Conservation (phyloP, 169 alveolate species). For the Plasmodium vinckei region DNA sequence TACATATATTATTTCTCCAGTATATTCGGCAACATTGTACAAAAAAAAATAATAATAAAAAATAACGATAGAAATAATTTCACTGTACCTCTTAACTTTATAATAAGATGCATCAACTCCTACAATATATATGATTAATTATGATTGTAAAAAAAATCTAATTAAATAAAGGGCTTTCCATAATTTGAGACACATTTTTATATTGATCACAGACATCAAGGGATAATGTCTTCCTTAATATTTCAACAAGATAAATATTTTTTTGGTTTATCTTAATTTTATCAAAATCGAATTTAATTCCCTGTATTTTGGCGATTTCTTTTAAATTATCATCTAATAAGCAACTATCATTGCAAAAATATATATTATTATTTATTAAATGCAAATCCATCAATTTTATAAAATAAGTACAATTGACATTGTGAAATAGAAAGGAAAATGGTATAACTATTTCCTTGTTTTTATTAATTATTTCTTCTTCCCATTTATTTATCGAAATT, state of each 20-base stretch:
- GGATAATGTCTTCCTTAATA: conserved; percentile 45
- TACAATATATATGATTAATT: too few species aligned
- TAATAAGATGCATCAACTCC: too few species aligned
- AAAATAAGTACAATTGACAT: conserved; percentile 53
- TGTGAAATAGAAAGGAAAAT: conserved; percentile 66
- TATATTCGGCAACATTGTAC: too few species aligned
- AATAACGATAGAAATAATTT: too few species aligned
- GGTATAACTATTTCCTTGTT: conserved; percentile 56
- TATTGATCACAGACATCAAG: conserved; percentile 59
- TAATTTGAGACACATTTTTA: conserved; percentile 35
- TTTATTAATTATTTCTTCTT: conserved; percentile 44
- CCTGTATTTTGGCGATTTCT: conserved; percentile 47
- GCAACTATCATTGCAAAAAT: conserved; percentile 62
- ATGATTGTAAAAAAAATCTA: not conserved
- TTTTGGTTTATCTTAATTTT: conserved; percentile 50
- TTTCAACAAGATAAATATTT: conserved; percentile 51
- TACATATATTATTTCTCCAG: too few species aligned
- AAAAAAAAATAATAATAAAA: too few species aligned
- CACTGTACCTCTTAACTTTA: too few species aligned
- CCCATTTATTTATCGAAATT: conserved; percentile 33
- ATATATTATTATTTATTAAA: conserved; percentile 57
- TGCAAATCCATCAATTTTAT: conserved; percentile 61
- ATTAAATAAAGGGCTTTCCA: conserved; percentile 36
- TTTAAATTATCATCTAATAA: conserved; percentile 46
- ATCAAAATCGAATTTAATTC: conserved; percentile 50